Evolutionary conservation across 2,329 filamentous ascomycete species (phyloP).

Genomic region (Onygenales sp.): DNA sequence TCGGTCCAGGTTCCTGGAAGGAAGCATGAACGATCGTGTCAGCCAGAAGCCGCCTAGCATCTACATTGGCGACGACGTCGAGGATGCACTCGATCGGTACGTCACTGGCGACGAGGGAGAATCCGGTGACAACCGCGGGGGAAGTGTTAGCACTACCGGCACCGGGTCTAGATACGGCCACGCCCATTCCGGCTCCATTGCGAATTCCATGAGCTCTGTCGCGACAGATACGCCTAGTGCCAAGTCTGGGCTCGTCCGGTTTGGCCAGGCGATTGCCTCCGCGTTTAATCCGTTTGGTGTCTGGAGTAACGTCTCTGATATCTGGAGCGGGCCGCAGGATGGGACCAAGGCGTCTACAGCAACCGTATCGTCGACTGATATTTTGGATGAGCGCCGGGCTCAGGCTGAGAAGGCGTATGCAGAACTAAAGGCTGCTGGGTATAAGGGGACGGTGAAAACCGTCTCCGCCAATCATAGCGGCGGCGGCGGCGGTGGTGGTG

Average conservation of each 20-base stretch:
- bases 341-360: slow-evolving; percentile 30
- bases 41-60: slow-evolving; percentile 61
- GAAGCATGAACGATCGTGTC: slow-evolving; percentile 74
- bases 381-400: slow-evolving; percentile 32
- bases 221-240: slow-evolving; percentile 4
- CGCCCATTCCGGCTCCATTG: background rate
- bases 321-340: slow-evolving; percentile 38
- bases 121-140: background rate
- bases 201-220: background rate
- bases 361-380: slow-evolving; percentile 13
- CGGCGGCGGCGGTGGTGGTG: background rate
- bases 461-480: background rate
- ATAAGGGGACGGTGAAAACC: slow-evolving; percentile 28
- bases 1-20: slow-evolving; percentile 59
- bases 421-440: slow-evolving; percentile 45
- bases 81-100: slow-evolving; percentile 1
- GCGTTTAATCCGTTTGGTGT: slow-evolving; percentile 45
- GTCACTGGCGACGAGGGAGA: slow-evolving; percentile 3
- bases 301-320: slow-evolving; percentile 32
- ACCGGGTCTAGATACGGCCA: background rate
- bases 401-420: slow-evolving; percentile 44
- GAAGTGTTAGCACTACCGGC: slow-evolving; percentile 1
- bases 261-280: slow-evolving; percentile 45
- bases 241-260: slow-evolving; percentile 43
- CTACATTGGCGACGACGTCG: slow-evolving; percentile 45